A percentile compares a stretch with the other conserved stretches of the same genome.
Evolutionary conservation across 768 basidiomycete species (phyloP).

Genomic region (Leucocoprinus sp.): DNA sequence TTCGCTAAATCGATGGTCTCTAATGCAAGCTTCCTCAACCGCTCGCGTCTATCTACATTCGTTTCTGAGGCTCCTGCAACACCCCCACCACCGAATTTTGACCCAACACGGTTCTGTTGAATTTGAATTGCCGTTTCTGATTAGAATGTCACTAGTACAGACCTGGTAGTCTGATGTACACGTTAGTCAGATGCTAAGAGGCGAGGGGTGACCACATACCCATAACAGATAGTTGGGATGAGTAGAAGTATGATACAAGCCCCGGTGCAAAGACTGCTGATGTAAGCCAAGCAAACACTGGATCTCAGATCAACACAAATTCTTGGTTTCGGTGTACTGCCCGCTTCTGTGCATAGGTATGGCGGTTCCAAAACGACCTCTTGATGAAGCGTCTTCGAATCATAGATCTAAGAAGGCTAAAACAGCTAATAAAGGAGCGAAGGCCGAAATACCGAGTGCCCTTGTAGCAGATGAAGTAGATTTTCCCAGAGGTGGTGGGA

Average conservation of each 20-base stretch:
- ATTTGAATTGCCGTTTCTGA: not conserved
- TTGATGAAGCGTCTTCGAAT: conserved; percentile 43
- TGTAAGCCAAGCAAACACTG: conserved; percentile 12
- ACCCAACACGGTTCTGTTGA: conserved; percentile 85
- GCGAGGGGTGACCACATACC: conserved; percentile 23
- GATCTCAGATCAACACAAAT: conserved; percentile 21
- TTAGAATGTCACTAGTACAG: conserved; percentile 11
- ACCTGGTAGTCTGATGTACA: conserved; percentile 60
- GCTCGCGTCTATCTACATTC: conserved; percentile 92
- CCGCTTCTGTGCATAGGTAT: too few species aligned
- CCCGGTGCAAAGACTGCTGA: not conserved
- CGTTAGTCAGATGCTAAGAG: conserved; percentile 4
- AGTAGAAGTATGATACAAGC: not conserved
- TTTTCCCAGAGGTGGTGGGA: conserved; percentile 94
- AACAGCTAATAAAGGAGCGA: conserved; percentile 21
- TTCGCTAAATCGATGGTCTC: conserved; percentile 98
- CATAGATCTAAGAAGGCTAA: conserved; percentile 59
- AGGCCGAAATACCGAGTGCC: conserved; percentile 15
- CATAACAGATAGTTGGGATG: conserved; percentile 18
- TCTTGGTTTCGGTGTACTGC: too few species aligned
- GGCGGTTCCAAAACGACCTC: conserved; percentile 51
- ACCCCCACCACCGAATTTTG: conserved; percentile 94
- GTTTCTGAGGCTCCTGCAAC: conserved; percentile 92
- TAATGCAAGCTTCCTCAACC: conserved; percentile 87
- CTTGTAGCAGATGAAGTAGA: conserved; percentile 65